These are phyloP conservation scores for Tetracentron sinense DNA, from an alignment of 164 flowering plant species.

Conservation along the genomic window DNA sequence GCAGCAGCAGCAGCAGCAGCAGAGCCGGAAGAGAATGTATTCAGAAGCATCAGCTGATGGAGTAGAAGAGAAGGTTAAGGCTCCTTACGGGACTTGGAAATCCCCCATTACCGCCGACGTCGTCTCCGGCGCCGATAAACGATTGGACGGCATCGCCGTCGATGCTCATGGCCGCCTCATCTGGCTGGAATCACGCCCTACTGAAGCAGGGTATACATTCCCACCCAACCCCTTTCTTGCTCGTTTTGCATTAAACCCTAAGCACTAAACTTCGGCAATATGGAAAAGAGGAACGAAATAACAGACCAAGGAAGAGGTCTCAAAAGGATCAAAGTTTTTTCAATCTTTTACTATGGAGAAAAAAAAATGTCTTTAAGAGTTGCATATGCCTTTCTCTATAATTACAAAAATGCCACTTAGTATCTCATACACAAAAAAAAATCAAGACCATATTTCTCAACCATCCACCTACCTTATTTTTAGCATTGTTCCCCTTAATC, in stretches of 20 bases:
- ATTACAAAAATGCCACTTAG: too few species aligned
- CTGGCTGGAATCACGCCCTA: slow-evolving; percentile 86
- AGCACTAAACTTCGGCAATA: neutral
- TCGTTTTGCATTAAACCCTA: neutral
- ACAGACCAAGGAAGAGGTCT: neutral
- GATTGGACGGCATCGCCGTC: slow-evolving; percentile 67
- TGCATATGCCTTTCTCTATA: too few species aligned
- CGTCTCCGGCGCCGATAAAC: slow-evolving; percentile 69
- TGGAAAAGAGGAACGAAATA: neutral
- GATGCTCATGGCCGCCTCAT: slow-evolving; percentile 59
- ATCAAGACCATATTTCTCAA: too few species aligned
- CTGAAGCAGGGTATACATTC: slow-evolving; percentile 68
- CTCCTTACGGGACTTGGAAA: slow-evolving; percentile 93
- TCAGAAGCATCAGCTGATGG: slow-evolving; percentile 7
- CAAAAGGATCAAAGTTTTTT: too few species aligned
- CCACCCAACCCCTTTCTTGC: neutral
- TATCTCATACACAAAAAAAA: too few species aligned
- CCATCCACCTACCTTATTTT: too few species aligned
- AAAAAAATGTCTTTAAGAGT: too few species aligned
- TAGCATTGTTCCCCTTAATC: too few species aligned
- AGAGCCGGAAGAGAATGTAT: slow-evolving; percentile 12
- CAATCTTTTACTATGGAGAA: too few species aligned
- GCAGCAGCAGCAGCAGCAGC: neutral
- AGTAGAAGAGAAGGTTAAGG: slow-evolving; percentile 33
- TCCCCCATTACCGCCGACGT: slow-evolving; percentile 90